Evolutionary conservation across 228 moss, liverwort and hornwort species (phyloP).

Genomic region (Sphagnum fallax): DNA sequence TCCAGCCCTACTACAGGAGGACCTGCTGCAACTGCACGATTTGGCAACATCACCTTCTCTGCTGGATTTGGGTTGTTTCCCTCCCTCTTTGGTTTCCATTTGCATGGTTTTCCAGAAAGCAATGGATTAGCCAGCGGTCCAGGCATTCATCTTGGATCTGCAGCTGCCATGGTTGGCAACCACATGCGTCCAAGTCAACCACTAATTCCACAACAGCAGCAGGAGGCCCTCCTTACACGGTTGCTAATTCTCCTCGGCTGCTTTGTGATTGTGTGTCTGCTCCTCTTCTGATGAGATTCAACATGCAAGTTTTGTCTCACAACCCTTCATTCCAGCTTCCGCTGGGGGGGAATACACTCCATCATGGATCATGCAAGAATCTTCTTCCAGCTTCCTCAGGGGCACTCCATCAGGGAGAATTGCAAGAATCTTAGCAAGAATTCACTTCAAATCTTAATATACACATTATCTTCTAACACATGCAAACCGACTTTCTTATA

Average conservation of each 20-base stretch:
- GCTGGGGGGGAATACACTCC: too few species aligned
- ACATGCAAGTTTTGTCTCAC: too few species aligned
- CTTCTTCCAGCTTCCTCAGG: too few species aligned
- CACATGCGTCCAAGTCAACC: constrained; percentile 79
- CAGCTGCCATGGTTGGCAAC: constrained; percentile 56
- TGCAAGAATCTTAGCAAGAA: too few species aligned
- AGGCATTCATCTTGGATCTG: constrained; percentile 73
- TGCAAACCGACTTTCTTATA: too few species aligned
- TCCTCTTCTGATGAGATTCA: constrained; percentile 47
- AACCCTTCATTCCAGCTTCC: too few species aligned
- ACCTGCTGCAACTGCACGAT: constrained; percentile 81
- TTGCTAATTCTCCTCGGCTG: constrained; percentile 80
- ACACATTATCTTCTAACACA: too few species aligned
- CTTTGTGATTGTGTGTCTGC: constrained; percentile 88
- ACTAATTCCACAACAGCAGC: constrained; percentile 85
- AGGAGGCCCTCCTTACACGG: constrained; percentile 91
- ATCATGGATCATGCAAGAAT: too few species aligned
- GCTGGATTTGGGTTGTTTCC: constrained; percentile 99
- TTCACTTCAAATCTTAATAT: too few species aligned
- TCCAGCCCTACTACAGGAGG: constrained; percentile 51
- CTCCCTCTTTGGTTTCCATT: constrained; percentile 92
- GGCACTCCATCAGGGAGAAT: too few species aligned
- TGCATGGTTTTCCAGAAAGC: constrained; percentile 87
- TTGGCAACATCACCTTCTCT: constrained; percentile 93
- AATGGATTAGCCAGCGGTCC: constrained; percentile 63